A percentile compares a stretch with the other conserved stretches of the same genome.
These are phyloP conservation scores for Lasiodiplodia sp. DNA, from an alignment of 2,329 filamentous ascomycete species.

Conservation along the genomic window DNA sequence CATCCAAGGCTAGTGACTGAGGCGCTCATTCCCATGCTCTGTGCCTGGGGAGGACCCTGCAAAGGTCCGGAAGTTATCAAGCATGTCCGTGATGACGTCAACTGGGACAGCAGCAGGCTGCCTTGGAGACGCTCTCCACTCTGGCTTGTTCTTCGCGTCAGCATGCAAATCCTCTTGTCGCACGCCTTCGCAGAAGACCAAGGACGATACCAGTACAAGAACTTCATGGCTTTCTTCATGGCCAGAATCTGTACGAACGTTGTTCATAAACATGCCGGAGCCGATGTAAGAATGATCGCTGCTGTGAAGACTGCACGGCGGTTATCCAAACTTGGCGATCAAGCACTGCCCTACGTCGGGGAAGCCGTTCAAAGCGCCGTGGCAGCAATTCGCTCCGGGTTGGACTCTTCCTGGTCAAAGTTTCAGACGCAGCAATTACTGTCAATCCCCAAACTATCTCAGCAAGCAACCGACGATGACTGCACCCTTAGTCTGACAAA, in stretches of 20 bases:
- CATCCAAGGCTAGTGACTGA: conserved; percentile 62
- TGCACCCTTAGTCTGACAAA: neutral
- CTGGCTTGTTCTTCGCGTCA: conserved; percentile 62
- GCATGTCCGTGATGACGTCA: conserved; percentile 59
- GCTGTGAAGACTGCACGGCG: conserved; percentile 36
- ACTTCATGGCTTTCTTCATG: conserved; percentile 59
- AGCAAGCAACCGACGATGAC: neutral
- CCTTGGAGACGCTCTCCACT: conserved; percentile 60
- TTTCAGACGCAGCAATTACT: neutral
- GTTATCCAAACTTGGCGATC: conserved; percentile 17
- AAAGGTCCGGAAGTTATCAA: conserved; percentile 50
- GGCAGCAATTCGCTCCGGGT: too few relatives aligned
- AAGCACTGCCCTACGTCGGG: neutral
- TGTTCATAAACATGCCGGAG: conserved; percentile 26
- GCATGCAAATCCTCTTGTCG: conserved; percentile 46
- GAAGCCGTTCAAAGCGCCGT: neutral
- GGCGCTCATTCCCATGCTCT: conserved; percentile 45
- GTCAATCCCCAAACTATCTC: neutral
- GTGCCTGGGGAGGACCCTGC: neutral
- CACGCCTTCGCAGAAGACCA: neutral
- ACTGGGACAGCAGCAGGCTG: conserved; percentile 43
- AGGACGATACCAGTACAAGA: conserved; percentile 54
- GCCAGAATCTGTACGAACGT: conserved; percentile 42
- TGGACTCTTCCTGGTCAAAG: neutral
- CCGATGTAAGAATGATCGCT: conserved; percentile 32